Evolutionary conservation across 2,329 filamentous ascomycete genomes (phyloP).

Genomic region (Pestalotiopsis sp.): DNA sequence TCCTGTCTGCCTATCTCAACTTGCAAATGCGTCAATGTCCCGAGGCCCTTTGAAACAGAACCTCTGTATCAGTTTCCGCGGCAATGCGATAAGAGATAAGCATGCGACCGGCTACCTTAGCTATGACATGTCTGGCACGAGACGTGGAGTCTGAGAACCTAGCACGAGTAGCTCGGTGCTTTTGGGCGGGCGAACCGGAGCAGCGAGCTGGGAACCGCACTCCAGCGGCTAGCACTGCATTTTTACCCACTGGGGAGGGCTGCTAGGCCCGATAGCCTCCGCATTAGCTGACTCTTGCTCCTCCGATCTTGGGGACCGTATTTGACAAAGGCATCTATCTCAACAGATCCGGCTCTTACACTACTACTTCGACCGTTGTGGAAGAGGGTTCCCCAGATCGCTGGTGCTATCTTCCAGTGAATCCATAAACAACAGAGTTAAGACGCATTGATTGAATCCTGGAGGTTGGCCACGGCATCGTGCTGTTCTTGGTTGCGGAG

Average conservation of each 20-base stretch:
- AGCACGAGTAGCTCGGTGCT: neutral
- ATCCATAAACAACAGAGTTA: neutral
- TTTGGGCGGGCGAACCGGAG: neutral
- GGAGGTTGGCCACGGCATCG: no score
- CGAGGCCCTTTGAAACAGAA: neutral
- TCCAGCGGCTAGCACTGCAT: neutral
- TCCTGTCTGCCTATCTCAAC: neutral
- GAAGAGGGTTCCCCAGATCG: neutral
- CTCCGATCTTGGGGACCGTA: neutral
- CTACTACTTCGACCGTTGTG: neutral
- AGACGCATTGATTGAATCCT: neutral
- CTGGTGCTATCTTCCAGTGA: no score
- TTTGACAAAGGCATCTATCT: neutral
- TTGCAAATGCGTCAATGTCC: neutral
- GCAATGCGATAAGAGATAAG: constrained; percentile 4
- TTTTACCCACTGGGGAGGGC: neutral
- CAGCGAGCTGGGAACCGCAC: neutral
- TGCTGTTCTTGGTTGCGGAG: neutral
- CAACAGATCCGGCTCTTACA: neutral
- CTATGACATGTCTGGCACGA: constrained; percentile 9
- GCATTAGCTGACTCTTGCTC: constrained; percentile 1
- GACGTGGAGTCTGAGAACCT: neutral
- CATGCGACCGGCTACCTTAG: neutral
- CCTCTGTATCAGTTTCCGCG: constrained; percentile 1
- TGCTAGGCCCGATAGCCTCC: neutral